Percentiles rank a stretch among this genome's conserved stretches.
Conservation (phyloP, 2,329 filamentous ascomycete genomes). For the Penicillium sp. region DNA sequence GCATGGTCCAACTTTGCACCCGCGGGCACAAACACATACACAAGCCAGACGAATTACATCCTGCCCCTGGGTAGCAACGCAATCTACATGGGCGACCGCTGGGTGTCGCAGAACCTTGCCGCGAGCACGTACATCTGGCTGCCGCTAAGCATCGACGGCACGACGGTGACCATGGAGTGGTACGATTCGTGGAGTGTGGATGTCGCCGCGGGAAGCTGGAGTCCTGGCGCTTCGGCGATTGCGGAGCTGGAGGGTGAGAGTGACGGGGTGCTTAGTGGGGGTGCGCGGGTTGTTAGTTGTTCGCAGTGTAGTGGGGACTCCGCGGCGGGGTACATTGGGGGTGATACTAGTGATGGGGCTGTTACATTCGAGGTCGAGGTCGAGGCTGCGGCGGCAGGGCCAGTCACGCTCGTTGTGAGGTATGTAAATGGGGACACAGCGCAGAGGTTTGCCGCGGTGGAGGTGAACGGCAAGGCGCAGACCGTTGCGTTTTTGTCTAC, state of each 20-base stretch:
- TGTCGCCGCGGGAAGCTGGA: not conserved
- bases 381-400: conserved; percentile 41
- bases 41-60: conserved; percentile 65
- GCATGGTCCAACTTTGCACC: conserved; percentile 61
- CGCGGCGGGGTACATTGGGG: conserved; percentile 61
- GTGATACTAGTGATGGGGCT: conserved; percentile 47
- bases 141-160: conserved; percentile 49
- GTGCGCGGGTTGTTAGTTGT: conserved; percentile 52
- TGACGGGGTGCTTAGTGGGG: not conserved
- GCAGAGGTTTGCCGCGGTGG: conserved; percentile 59
- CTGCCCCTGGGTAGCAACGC: conserved; percentile 35
- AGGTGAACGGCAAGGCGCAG: conserved; percentile 60
- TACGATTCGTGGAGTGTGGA: conserved; percentile 2
- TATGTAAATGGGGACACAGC: conserved; percentile 61
- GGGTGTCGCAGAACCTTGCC: conserved; percentile 64
- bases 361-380: conserved; percentile 57
- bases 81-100: conserved; percentile 69
- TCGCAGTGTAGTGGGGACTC: conserved; percentile 55
- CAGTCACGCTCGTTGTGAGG: conserved; percentile 60
- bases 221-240: not conserved
- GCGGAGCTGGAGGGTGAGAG: not conserved
- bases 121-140: conserved; percentile 69
- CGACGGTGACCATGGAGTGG: not conserved
- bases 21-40: conserved; percentile 63
- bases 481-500: conserved; percentile 59